Percentiles rank a stretch among this genome's conserved stretches.
phyloP scores from a whole-genome alignment of 1,139 yeast genomes.

The Scheffersomyces titani region DNA sequence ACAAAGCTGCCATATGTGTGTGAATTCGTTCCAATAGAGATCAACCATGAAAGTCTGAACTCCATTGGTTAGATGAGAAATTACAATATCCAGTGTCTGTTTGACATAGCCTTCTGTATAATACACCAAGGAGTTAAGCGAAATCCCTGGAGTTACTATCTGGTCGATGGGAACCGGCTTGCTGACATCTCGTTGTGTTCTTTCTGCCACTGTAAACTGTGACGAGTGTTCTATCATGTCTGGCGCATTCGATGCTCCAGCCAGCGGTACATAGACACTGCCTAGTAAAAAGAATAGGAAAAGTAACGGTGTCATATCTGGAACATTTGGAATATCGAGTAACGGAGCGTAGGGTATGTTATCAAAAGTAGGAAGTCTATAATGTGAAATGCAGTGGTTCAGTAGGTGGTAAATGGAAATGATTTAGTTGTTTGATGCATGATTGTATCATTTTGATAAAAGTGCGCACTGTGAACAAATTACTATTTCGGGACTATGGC shows the following conservation, averaged over 20 bases:
- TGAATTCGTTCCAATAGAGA: constrained; percentile 61
- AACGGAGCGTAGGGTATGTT: too few relatives aligned
- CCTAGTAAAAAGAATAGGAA: neutral
- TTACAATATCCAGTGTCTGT: constrained; percentile 38
- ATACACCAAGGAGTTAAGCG: constrained; percentile 53
- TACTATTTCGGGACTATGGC: neutral
- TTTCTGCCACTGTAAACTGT: constrained; percentile 32
- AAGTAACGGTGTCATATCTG: neutral
- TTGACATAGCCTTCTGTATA: constrained; percentile 50
- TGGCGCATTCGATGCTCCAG: neutral
- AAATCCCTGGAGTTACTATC: constrained; percentile 57
- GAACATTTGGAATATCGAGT: neutral
- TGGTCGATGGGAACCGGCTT: constrained; percentile 59
- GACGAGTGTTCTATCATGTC: constrained; percentile 1
- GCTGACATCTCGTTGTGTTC: constrained; percentile 73
- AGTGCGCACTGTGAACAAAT: neutral
- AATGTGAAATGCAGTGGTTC: neutral
- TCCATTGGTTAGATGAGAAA: constrained; percentile 49
- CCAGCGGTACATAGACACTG: neutral
- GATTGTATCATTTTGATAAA: neutral
- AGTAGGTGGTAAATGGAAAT: neutral
- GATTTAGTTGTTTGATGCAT: neutral
- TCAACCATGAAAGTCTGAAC: constrained; percentile 58
- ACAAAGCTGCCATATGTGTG: constrained; percentile 66
- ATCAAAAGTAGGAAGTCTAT: too few relatives aligned